Evolutionary conservation across 805 yeast genomes (phyloP), one percentile per base, ranked within the genome.

Genomic region (Cyberlindnera euphorbiiphila): DNA sequence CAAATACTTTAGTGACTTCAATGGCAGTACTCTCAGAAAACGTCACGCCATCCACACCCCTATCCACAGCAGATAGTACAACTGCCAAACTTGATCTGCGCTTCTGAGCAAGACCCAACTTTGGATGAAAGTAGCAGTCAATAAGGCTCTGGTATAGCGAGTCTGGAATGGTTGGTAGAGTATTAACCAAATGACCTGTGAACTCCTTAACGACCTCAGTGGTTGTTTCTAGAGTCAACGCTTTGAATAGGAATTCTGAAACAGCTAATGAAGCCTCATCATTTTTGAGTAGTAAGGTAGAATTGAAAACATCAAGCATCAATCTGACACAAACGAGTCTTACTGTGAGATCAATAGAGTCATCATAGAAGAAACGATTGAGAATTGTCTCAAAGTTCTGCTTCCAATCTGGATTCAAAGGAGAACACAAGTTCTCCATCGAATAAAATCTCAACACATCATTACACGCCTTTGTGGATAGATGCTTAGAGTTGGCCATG

Each of bases 351-450:
- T 54, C 46, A 11, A 34, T 43, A 1, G 47, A 26, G 6, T 45
- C 37, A 21, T 52, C 53, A 50, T 57, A 52, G 50, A 62, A 70
- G 49, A 74, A 78, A 6, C 64, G 60, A n/a, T 64, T 59, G 24
- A 80, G 54, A 3, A 81, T 47, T 21, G 59, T 55, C 6, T 56
- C 54, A 27, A 75, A 60, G 44, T 74, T 73, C 3, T 58, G 64
- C 32, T 60, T 59, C 85, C 88, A 81, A 8, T 65, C 56, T 0
- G 69, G 62, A 21, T 71, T 58, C 6, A 78, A 53, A 9, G 77
- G 72, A 3, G 78, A 66, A 50, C 89, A 81, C 21, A 69, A 51
- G 36, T 71, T 68, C 36, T 74, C 73, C 10, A 65, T 62, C 4
- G 61, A 58, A 52, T 75, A 79, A 46, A 62, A 69, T 3, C 63